Evolutionary conservation across 495 filamentous ascomycete genomes (phyloP), one percentile per base, ranked within the genome.

Genomic region (Xylaria bambusicola): DNA sequence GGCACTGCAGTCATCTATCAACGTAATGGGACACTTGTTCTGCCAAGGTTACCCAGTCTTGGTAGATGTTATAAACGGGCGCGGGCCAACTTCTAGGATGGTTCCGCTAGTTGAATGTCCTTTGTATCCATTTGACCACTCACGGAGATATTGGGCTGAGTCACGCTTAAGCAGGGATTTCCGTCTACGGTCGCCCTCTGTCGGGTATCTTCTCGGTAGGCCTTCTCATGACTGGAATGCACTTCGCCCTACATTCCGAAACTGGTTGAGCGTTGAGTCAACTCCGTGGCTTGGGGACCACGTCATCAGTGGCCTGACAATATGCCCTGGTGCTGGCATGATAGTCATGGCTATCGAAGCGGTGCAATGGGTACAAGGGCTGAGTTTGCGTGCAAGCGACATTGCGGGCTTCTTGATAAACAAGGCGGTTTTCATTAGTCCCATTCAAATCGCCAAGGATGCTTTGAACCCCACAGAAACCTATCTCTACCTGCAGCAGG

Each of bases 311-410:
- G 13, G 17, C 36, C 3, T 44, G 38, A 41, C 7, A 15, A 41
- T 90, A 0, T 85, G 83, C 45, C 86, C 87, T 8, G 85, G 74
- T 1, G 74, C 84, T 13, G 81, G 77, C 0, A 86, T 82, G 60
- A 56, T 82, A 17, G 70, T 74, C 9, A 82, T 82, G 68, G 82
- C 81, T 0, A 58, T 83, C 2, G 86, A 89, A 56, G 74, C 73
- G 0, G 66, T 63, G 3, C 56, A 62, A 17, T n/a, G n/a, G n/a
- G n/a, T n/a, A n/a, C n/a, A n/a, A n/a, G n/a, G n/a, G n/a, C n/a
- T n/a, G n/a, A n/a, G n/a, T n/a, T n/a, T n/a, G n/a, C n/a, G n/a
- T n/a, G n/a, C n/a, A n/a, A n/a, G n/a, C n/a, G n/a, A n/a, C n/a
- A n/a, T n/a, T n/a, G n/a, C 50, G 1, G 74, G 69, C 0, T 77